These are phyloP conservation scores for Podaxis sp. DNA, from an alignment of 768 basidiomycete species.

Conservation along the genomic window DNA sequence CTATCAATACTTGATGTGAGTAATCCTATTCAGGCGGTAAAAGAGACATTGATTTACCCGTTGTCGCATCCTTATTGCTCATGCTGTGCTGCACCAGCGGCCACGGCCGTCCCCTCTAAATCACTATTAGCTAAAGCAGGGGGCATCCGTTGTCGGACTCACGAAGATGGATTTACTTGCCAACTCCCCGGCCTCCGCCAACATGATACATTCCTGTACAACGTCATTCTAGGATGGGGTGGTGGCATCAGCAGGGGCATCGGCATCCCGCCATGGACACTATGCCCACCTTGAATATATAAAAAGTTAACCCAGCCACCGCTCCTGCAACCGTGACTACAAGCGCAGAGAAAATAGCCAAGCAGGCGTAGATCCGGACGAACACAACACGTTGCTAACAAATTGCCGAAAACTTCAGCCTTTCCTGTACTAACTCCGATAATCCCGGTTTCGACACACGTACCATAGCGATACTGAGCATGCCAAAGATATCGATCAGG, in stretches of 20 bases:
- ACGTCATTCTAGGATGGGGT: slow-evolving; percentile 28
- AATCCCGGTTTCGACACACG: not conserved
- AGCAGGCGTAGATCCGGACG: slow-evolving; percentile 24
- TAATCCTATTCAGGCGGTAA: not conserved
- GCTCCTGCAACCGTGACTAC: slow-evolving; percentile 32
- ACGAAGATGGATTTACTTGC: slow-evolving; percentile 36
- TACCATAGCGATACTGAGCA: slow-evolving; percentile 26
- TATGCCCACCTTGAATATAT: slow-evolving; percentile 30
- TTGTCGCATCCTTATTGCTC: not conserved
- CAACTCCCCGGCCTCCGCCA: slow-evolving; percentile 28
- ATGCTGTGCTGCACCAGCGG: slow-evolving; percentile 16
- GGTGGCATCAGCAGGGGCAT: not conserved
- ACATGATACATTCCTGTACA: slow-evolving; percentile 29
- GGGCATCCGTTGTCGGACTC: slow-evolving; percentile 6
- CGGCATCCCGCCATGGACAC: not conserved
- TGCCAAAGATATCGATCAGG: slow-evolving; percentile 27
- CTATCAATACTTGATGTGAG: slow-evolving; percentile 15
- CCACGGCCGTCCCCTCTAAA: slow-evolving; percentile 29
- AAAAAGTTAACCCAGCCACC: slow-evolving; percentile 32
- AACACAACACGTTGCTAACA: slow-evolving; percentile 24
- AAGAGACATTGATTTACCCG: not conserved
- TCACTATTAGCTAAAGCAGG: not conserved
- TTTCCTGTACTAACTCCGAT: slow-evolving; percentile 8
- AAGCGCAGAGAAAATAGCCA: slow-evolving; percentile 31
- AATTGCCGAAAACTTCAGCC: not conserved